These are phyloP conservation scores for Sphagnum fallax DNA, from an alignment of 228 moss, liverwort and hornwort genomes.

Conservation along the genomic window DNA sequence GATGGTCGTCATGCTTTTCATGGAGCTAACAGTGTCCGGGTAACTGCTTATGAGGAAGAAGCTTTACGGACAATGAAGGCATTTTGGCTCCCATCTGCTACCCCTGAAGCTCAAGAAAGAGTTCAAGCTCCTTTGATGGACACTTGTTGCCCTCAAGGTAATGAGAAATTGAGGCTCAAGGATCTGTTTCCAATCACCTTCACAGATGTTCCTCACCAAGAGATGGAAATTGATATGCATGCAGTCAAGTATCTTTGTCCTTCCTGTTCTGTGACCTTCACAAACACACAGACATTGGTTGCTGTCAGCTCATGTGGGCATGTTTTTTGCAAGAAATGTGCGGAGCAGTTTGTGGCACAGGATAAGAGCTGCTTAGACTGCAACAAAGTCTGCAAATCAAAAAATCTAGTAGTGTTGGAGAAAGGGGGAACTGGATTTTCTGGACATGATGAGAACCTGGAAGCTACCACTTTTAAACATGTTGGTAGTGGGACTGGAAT, in stretches of 20 bases:
- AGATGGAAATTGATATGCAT: conserved; percentile 64
- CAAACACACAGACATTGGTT: conserved; percentile 77
- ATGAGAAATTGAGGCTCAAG: conserved; percentile 86
- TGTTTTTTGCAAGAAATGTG: conserved; percentile 77
- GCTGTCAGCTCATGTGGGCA: conserved; percentile 77
- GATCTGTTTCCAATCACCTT: conserved; percentile 72
- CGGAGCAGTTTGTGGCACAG: conserved; percentile 71
- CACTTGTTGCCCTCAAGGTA: conserved; percentile 78
- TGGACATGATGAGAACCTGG: conserved; percentile 81
- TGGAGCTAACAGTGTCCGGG: conserved; percentile 78
- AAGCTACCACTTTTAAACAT: conserved; percentile 83
- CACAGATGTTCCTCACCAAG: conserved; percentile 60
- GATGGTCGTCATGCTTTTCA: conserved; percentile 48
- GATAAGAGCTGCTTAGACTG: conserved; percentile 76
- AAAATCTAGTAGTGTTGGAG: conserved; percentile 60
- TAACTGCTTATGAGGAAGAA: conserved; percentile 85
- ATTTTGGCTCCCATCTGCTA: conserved; percentile 92
- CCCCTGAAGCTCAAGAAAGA: conserved; percentile 77
- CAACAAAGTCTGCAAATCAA: conserved; percentile 66
- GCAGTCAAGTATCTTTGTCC: conserved; percentile 70
- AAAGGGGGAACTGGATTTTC: conserved; percentile 92
- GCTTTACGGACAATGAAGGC: conserved; percentile 97
- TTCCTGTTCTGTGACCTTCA: conserved; percentile 89
- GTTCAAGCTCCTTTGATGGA: conserved; percentile 64
- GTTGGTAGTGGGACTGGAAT: conserved; percentile 97